Conservation (phyloP, 108 stramenopile genomes). For the Mediolabrus comicus region DNA sequence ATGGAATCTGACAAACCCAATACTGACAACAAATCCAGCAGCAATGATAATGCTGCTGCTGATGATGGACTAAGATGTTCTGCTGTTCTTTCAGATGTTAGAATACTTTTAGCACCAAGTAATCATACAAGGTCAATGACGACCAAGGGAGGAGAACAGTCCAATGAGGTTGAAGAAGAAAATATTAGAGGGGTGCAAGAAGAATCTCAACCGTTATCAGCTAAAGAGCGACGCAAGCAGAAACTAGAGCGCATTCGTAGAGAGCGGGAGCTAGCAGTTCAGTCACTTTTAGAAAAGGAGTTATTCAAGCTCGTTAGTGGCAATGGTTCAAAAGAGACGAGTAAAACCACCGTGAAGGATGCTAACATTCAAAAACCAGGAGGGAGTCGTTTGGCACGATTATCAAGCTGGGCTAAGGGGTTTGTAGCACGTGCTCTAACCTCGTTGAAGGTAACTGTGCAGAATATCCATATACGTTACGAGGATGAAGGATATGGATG, state of each 20-base stretch:
- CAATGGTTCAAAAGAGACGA: background rate
- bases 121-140: conserved; percentile 10
- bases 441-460: conserved; percentile 58
- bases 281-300: conserved; percentile 21
- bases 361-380: background rate
- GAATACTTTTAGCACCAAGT: conserved; percentile 60
- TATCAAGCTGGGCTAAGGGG: conserved; percentile 12
- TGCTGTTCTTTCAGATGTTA: conserved; percentile 68
- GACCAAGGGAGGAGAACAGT: conserved; percentile 3
- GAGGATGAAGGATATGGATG: conserved; percentile 74
- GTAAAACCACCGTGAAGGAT: background rate
- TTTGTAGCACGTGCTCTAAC: conserved; percentile 46
- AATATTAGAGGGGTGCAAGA: background rate
- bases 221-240: conserved; percentile 1
- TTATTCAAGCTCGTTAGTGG: conserved; percentile 21
- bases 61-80: conserved; percentile 29
- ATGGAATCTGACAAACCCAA: background rate
- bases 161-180: background rate
- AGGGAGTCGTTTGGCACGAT: background rate
- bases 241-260: background rate
- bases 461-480: conserved; percentile 76
- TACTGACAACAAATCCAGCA: background rate
- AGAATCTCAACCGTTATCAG: background rate
- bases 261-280: conserved; percentile 15
- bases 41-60: background rate